These are phyloP conservation scores for Eucalyptus polyanthemos DNA, from an alignment of 345 rosid species.

Conservation along the genomic window DNA sequence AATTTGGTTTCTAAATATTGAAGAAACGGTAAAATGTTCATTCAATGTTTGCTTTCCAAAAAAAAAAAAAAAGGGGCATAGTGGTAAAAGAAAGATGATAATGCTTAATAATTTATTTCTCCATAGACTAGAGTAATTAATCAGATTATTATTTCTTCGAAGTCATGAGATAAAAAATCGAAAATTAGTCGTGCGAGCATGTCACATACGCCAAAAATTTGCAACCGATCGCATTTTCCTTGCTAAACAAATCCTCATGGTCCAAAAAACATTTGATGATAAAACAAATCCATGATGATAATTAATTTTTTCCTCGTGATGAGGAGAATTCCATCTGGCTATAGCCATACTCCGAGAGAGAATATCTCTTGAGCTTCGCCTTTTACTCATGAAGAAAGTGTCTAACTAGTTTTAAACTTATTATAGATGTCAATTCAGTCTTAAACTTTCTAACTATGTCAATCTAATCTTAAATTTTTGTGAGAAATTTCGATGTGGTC, in stretches of 20 bases:
- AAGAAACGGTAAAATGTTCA: neutral
- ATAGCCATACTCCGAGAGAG: neutral
- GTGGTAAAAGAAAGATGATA: neutral
- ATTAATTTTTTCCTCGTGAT: neutral
- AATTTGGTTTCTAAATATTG: neutral
- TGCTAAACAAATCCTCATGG: neutral
- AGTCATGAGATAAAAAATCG: neutral
- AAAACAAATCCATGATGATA: neutral
- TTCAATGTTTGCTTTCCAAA: neutral
- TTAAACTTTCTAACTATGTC: neutral
- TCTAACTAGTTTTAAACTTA: neutral
- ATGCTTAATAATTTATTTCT: neutral
- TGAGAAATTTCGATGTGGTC: neutral
- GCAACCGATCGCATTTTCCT: neutral
- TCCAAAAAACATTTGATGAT: neutral
- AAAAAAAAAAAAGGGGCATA: neutral
- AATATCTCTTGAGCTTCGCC: neutral
- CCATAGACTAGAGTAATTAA: neutral
- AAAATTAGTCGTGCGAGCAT: neutral
- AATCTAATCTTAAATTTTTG: neutral
- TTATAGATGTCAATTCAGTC: fast-evolving
- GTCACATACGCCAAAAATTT: neutral
- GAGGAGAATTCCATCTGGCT: neutral
- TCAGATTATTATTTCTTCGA: neutral
- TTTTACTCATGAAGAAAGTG: neutral